Conservation (phyloP, 441 rosid genomes). For the Macaranga tanarius region DNA sequence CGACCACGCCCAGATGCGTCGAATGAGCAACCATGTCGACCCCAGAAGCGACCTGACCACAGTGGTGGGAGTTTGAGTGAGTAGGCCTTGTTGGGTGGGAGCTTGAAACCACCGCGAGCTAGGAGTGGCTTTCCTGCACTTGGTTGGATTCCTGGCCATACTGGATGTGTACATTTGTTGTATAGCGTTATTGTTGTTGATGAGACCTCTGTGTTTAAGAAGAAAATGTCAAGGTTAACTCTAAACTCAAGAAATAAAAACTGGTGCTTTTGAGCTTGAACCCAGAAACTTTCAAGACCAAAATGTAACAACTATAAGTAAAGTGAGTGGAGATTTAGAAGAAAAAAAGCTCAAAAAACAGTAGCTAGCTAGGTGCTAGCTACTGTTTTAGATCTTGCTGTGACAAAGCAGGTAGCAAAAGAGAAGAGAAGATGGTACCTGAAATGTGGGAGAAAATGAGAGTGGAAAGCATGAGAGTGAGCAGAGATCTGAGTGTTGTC, state of each 20-base stretch:
- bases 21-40: constrained; percentile 85
- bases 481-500: constrained; percentile 29
- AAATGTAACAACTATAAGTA: not conserved
- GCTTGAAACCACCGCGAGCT: constrained; percentile 84
- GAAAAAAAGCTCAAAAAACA: no score
- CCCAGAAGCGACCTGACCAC: constrained; percentile 98
- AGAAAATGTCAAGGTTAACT: no score
- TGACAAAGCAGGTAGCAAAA: not conserved
- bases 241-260: not conserved
- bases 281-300: not conserved
- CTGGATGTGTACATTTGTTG: constrained; percentile 82
- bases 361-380: not conserved
- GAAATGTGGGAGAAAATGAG: constrained; percentile 42
- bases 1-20: constrained; percentile 66
- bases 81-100: constrained; percentile 58
- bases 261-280: not conserved
- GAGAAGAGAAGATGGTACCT: constrained; percentile 32
- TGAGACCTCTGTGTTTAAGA: constrained; percentile 28
- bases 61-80: constrained; percentile 64
- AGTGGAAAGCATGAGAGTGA: constrained; percentile 29
- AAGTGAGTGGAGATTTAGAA: no score
- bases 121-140: constrained; percentile 72
- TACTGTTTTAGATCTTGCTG: not conserved
- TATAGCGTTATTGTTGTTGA: constrained; percentile 55
- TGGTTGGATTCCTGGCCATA: constrained; percentile 97